Conservation (phyloP, 2,329 filamentous ascomycete genomes). For the Talaromyces albobiverticillius region DNA sequence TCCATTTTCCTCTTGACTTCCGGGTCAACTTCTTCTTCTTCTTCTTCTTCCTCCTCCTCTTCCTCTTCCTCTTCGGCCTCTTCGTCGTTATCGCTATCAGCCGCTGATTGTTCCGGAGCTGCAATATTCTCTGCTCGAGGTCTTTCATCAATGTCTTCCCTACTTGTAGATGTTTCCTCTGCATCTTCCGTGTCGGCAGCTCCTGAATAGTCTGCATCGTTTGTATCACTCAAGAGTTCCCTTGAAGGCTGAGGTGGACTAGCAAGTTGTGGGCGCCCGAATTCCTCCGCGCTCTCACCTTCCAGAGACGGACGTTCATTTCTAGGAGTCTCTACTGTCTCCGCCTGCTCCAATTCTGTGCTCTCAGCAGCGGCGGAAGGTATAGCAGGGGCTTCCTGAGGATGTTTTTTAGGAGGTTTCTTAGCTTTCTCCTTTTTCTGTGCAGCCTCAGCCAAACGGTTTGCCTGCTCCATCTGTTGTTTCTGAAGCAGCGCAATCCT, state of each 20-base stretch:
- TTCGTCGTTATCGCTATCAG: conserved; percentile 37
- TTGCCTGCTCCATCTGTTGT: conserved; percentile 86
- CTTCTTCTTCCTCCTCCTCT: conserved; percentile 65
- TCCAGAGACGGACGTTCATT: conserved; percentile 33
- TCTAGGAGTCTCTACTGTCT: conserved; percentile 31
- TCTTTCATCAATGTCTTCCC: conserved; percentile 70
- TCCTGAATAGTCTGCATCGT: conserved; percentile 64
- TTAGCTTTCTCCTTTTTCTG: conserved; percentile 88
- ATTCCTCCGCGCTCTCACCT: conserved; percentile 21
- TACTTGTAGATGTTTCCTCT: conserved; percentile 63
- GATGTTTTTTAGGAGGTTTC: conserved; percentile 61
- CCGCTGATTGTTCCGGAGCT: conserved; percentile 45
- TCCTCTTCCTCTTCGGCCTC: conserved; percentile 49
- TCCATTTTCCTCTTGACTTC: conserved; percentile 84
- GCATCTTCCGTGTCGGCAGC: conserved; percentile 63
- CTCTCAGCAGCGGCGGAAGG: conserved; percentile 22
- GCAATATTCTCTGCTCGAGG: conserved; percentile 18
- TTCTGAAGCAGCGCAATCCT: conserved; percentile 90
- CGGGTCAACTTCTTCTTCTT: conserved; percentile 82
- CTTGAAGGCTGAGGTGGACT: conserved; percentile 42
- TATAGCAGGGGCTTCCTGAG: conserved; percentile 36
- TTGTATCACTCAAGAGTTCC: conserved; percentile 59
- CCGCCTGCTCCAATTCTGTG: conserved; percentile 27
- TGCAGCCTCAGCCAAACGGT: conserved; percentile 72
- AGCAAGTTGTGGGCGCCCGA: conserved; percentile 22